Base-by-base conservation (phyloP, 2,329 filamentous ascomycete genomes). In the Penicillium concentricum region DNA sequence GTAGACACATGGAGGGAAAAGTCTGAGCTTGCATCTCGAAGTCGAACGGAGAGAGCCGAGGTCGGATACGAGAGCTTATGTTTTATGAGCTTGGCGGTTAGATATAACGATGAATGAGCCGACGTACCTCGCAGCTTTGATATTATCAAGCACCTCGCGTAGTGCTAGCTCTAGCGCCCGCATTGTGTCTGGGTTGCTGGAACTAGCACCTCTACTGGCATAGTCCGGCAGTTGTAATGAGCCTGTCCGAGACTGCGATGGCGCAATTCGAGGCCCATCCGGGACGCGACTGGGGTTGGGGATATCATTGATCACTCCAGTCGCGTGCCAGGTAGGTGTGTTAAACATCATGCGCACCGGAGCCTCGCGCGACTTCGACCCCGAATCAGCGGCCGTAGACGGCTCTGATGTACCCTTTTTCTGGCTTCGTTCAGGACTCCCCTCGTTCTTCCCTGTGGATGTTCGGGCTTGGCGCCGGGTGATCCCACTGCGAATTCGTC, bases 21-120 rank as follows among this genome's bases (percentile, higher is more conserved):
- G 91, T 91, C 71, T 96, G 85, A 5, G 89, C 82, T 59, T 92
- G 84, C 34, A 93, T 89, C 63, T 97, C 90, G 75, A 96, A 95
- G 62, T 93, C 89, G 71, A 86, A 87, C 4, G 85, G 80, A 18
- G 78, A 72, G 20, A 74, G 54, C 59, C 69, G 70, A 60, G 79
- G 64, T 58, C 76, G 66, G 48, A 75, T 72, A 54, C 77, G 76
- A 26, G 76, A 75, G 57, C 79, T 83, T 61, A 42, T 44, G 51
- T 59, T 41, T 34, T 52, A 50, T 60, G 22, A 37, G 44, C 54
- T 56, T 55, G 32, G 52, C 46, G 54, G 46, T 56, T 45, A 49
- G 42, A 49, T 26, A 38, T 20, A 51, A 28, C 2, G 32, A 39
- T 9, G 32, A 18, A 35, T 42, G 13, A 22, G 20, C 32, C 46